Base-by-base conservation (phyloP, 345 rosid genomes). In the Barbarea vulgaris region DNA sequence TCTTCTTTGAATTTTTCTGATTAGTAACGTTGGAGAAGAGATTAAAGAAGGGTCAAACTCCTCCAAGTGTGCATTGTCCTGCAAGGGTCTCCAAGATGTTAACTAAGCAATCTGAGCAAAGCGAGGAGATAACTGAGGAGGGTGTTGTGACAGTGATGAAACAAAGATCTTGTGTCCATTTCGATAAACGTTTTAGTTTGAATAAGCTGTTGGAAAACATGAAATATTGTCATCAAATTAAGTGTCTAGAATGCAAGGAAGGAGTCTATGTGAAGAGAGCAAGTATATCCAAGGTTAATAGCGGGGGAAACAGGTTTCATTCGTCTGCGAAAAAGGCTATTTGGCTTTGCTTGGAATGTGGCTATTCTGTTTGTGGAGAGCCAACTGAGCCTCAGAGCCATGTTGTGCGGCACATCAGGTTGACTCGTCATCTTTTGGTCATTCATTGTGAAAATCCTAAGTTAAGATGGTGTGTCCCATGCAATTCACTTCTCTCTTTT, bases 291-390 rank as follows among this genome's bases (percentile, higher is more conserved):
- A 92, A 85, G 73, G 84, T 85, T 73, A 84, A 77, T 77, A 87
- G 76, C 48, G 90, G 83, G 34, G 88, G 85, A 81, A 83, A 86
- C 41, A 87, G 83, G 8, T 58, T 78, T 25, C 66, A 78, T 67
- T 82, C 80, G 52, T 78, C 86, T 3, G 83, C 84, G 28, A 76
- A 77, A 0, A 91, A 85, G 75, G 93, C 91, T 52, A 80, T 86
- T 61, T 95, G 99, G 99, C 75, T 92, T 77, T 95, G 99, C 71
- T 87, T 95, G 86, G 86, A 83, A 48, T 95, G 99, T 80, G 97
- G 96, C 50, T 90, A 87, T 82, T 90, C 68, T 82, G 83, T 85
- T 7, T 95, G 99, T 83, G 97, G 90, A 31, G 97, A 93, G 36
- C 99, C 97, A 7, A 87, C 86, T 47, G 83, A 83, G 39, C 41